Base-by-base conservation (phyloP, 1,139 yeast genomes). In the Geotrichum bryndzae region DNA sequence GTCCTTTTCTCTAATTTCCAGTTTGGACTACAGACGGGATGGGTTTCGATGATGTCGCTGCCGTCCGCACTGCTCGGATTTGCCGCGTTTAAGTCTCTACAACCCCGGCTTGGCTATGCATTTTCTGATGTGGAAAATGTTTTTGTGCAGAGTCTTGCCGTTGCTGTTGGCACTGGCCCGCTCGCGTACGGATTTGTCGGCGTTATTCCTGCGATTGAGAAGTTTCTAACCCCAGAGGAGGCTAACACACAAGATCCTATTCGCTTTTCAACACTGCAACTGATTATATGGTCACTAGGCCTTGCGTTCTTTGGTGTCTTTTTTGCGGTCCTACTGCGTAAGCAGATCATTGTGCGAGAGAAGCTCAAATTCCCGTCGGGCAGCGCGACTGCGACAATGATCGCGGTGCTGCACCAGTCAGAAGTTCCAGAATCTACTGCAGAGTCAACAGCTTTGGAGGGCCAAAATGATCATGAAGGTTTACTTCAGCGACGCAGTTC, bases 11-110 rank as follows among this genome's bases (percentile, higher is more conserved):
- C 97, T 2, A 94, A 94, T 73, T 94, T 94, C 77, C 98, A 92
- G 72, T 94, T 94, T 73, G 99, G 99, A 0, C 79, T 94, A 35
- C 99, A 94, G 71, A 92, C 97, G 0, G 99, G 99, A 1, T 94
- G 99, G 99, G 97, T 94, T 1, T 90, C 97, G 8, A 94, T 94
- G 99, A 94, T 94, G 99, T 88, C 96, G n/a, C 78, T 94, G 61
- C 98, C 99, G 0, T 88, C 97, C 6, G 97, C 98, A 6, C 75
- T 94, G 59, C 75, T 94, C 27, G 97, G 96, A 0, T 92, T 85
- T 74, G 89, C 97, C 0, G 77, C 88, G 29, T 94, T 92, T 76
- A 87, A 84, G 67, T 68, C 68, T 1, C 56, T 83, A 2, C 79
- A 83, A 60, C 65, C 74, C 54, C 67, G 81, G 78, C 51, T 83